Base-by-base conservation (phyloP, 768 basidiomycete species). In the Rossbeevera mucosa region DNA sequence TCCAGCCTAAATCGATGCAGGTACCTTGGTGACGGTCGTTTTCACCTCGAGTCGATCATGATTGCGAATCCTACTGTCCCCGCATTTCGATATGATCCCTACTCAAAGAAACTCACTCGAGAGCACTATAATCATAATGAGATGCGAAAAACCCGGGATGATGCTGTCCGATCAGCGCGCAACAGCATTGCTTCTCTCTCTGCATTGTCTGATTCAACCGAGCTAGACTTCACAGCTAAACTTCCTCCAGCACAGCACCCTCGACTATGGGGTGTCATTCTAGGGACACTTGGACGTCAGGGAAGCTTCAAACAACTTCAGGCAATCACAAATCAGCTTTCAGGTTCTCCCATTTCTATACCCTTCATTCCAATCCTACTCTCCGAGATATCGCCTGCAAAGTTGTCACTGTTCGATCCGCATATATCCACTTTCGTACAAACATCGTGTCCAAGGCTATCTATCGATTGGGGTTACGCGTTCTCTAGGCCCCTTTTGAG, bases 381-480 rank as follows among this genome's bases (percentile, higher is more conserved):
- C 42, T 98, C 96, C 7, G 96, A 99, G 67, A 77, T 98, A n/a
- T 96, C 94, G 0, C 96, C 96, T 0, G 86, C 90, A 4, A 99
- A 98, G 65, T 79, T 98, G 28, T 77, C 88, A 4, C 75, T 98
- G 3, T 89, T 99, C 68, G 76, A 78, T 43, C 81, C 83, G 0
- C 81, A 92, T 55, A 79, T 98, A 59, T 85, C 90, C 2, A 84
- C 89, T 0, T 98, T 98, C 67, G 81, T 98, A 16, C 96, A 98
- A 66, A 99, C 96, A 1, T 91, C 94, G 0, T 98, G 96, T 68
- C 96, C 96, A 3, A 83, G 96, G 22, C 74, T 99, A 48, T 94
- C 91, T 16, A 98, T 98, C 52, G 96, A 99, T 65, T 99, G 96
- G 96, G 96, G 96, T 4, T 94, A 94, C 64, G 96, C 95, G 1